Conservation (phyloP, 2,329 filamentous ascomycete species). For the Sporothrix dimorphospora region DNA sequence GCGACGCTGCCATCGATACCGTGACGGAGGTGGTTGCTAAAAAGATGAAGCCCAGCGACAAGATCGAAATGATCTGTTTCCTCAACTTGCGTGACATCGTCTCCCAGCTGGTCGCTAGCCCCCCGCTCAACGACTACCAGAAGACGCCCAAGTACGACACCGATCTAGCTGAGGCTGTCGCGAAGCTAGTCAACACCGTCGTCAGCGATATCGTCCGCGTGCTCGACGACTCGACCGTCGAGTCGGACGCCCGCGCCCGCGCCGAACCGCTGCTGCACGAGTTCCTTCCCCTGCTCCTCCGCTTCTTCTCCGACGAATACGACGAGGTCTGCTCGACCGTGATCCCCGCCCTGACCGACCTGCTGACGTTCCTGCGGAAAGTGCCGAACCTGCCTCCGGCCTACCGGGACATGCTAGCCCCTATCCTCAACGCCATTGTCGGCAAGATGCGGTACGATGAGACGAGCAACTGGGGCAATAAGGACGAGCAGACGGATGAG, state of each 20-base stretch:
- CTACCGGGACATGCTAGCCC: conserved; percentile 81
- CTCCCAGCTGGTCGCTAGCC: conserved; percentile 80
- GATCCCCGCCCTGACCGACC: conserved; percentile 88
- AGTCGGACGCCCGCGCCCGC: conserved; percentile 67
- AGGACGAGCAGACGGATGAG: conserved; percentile 94
- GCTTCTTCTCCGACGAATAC: conserved; percentile 97
- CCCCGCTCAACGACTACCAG: conserved; percentile 76
- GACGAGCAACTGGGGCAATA: conserved; percentile 88
- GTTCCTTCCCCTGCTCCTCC: conserved; percentile 84
- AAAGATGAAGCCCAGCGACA: conserved; percentile 94
- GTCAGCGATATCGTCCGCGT: conserved; percentile 85
- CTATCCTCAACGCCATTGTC: conserved; percentile 89
- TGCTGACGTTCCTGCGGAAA: conserved; percentile 88
- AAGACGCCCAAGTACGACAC: conserved; percentile 89
- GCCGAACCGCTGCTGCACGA: conserved; percentile 81
- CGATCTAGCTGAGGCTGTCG: conserved; percentile 91
- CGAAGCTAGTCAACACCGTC: conserved; percentile 91
- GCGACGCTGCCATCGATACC: conserved; percentile 89
- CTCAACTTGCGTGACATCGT: conserved; percentile 86
- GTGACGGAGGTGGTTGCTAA: conserved; percentile 96
- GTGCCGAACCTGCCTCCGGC: conserved; percentile 71
- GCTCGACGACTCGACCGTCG: conserved; percentile 68
- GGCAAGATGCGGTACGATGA: conserved; percentile 98
- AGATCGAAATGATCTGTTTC: conserved; percentile 90
- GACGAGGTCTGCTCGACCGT: conserved; percentile 97